These are phyloP conservation scores for Mucor mucedo DNA, from an alignment of 371 early-diverging fungal genomes.

Conservation along the genomic window DNA sequence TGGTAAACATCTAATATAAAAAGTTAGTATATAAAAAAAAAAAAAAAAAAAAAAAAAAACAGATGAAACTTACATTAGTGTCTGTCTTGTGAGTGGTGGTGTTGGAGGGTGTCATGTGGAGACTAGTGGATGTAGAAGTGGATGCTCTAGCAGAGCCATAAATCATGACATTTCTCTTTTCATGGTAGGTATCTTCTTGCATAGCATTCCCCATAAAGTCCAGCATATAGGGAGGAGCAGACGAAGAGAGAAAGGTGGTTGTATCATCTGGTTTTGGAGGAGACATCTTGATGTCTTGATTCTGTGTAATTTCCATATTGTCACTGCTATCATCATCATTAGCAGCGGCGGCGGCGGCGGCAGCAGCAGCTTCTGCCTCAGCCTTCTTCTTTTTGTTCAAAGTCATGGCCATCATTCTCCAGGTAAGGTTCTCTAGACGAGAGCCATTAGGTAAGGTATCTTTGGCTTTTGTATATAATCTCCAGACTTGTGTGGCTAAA, in stretches of 20 bases:
- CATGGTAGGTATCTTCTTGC: slow-evolving; percentile 7
- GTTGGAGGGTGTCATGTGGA: background rate
- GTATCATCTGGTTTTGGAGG: slow-evolving; percentile 37
- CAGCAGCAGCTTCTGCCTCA: slow-evolving; percentile 9
- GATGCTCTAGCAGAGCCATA: slow-evolving; percentile 42
- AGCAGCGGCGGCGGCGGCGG: background rate
- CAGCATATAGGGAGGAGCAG: slow-evolving; percentile 41
- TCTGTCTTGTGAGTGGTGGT: background rate
- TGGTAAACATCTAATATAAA: slow-evolving; percentile 11
- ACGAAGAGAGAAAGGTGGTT: slow-evolving; percentile 32
- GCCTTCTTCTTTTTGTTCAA: slow-evolving; percentile 51
- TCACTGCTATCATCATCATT: background rate
- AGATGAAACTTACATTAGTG: background rate
- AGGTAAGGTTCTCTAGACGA: slow-evolving; percentile 67
- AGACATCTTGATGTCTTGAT: slow-evolving; percentile 7
- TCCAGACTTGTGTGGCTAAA: slow-evolving; percentile 65
- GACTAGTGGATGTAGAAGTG: slow-evolving; percentile 4
- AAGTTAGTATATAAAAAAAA: background rate
- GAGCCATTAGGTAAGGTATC: slow-evolving; percentile 63
- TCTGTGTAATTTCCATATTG: slow-evolving; percentile 8
- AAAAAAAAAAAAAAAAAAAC: background rate
- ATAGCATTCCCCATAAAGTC: slow-evolving; percentile 31
- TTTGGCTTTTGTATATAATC: slow-evolving; percentile 68
- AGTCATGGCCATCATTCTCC: slow-evolving; percentile 71
- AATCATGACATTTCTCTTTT: slow-evolving; percentile 37